Evolutionary conservation across 352 stramenopile species (phyloP).

Genomic region (Plasmopara halstedii): DNA sequence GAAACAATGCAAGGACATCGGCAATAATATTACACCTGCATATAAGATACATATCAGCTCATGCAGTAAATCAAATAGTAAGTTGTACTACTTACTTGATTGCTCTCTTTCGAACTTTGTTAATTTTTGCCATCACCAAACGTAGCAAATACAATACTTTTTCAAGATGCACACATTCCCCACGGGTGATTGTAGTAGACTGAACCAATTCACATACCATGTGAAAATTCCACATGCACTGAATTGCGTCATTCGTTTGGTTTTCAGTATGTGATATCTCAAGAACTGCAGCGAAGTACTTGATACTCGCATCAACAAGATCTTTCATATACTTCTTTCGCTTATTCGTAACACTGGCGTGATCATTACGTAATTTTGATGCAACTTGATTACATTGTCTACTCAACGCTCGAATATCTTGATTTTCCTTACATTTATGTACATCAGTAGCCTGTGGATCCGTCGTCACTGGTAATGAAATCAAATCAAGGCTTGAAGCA

Average conservation of each 20-base stretch:
- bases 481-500: conserved; percentile 5
- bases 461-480: conserved; percentile 5
- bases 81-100: conserved; percentile 5
- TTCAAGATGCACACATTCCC: conserved; percentile 11
- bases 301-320: conserved; percentile 6
- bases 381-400: background rate
- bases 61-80: background rate
- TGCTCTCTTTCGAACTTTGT: background rate
- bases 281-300: conserved; percentile 1
- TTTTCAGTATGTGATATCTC: background rate
- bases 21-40: background rate
- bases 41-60: conserved; percentile 1
- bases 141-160: conserved; percentile 6
- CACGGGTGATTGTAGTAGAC: background rate
- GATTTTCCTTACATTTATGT: background rate
- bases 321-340: conserved; percentile 5
- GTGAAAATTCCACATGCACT: background rate
- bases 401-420: background rate
- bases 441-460: background rate
- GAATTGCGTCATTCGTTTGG: background rate
- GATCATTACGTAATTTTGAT: background rate
- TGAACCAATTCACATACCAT: background rate
- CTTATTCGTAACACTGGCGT: background rate
- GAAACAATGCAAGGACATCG: conserved; percentile 5
- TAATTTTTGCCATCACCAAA: background rate